phyloP scores from a whole-genome alignment of 805 yeast genomes.

The Cyberlindnera sargentensis region DNA sequence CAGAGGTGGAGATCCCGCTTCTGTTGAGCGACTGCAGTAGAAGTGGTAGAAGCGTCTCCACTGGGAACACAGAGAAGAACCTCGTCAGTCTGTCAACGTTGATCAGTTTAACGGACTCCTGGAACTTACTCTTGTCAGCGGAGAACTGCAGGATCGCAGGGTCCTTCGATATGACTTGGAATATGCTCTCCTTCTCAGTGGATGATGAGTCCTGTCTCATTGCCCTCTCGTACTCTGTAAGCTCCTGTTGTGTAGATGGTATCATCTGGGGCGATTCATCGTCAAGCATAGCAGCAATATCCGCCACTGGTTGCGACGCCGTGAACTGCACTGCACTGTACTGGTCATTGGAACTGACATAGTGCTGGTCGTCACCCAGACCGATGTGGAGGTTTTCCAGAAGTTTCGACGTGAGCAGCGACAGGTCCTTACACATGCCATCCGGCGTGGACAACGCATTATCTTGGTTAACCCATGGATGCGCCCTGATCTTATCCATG shows the following conservation, averaged over 20 bases:
- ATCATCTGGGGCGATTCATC: conserved; percentile 23
- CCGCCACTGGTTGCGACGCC: conserved; percentile 42
- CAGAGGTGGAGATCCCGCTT: conserved; percentile 30
- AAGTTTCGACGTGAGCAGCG: conserved; percentile 41
- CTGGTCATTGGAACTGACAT: conserved; percentile 14
- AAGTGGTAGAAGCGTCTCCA: conserved; percentile 36
- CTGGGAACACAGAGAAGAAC: conserved; percentile 40
- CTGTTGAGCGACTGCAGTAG: conserved; percentile 36
- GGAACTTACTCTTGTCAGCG: conserved; percentile 14
- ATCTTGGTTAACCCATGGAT: conserved; percentile 47
- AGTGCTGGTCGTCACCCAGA: conserved; percentile 40
- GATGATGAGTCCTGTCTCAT: conserved; percentile 7
- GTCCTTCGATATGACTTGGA: conserved; percentile 37
- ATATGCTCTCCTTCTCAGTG: conserved; percentile 26
- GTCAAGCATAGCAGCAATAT: conserved; percentile 36
- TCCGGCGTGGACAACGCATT: conserved; percentile 36
- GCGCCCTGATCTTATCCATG: conserved; percentile 35
- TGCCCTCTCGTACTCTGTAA: conserved; percentile 30
- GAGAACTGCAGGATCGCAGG: conserved; percentile 45
- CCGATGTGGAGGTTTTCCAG: conserved; percentile 47
- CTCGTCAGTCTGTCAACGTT: conserved; percentile 38
- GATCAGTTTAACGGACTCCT: background rate
- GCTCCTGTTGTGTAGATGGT: conserved; percentile 37
- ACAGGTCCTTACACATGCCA: conserved; percentile 50
- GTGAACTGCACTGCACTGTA: conserved; percentile 21